Evolutionary conservation across 2,329 filamentous ascomycete genomes (phyloP).

Genomic region (Fusarium sp.): DNA sequence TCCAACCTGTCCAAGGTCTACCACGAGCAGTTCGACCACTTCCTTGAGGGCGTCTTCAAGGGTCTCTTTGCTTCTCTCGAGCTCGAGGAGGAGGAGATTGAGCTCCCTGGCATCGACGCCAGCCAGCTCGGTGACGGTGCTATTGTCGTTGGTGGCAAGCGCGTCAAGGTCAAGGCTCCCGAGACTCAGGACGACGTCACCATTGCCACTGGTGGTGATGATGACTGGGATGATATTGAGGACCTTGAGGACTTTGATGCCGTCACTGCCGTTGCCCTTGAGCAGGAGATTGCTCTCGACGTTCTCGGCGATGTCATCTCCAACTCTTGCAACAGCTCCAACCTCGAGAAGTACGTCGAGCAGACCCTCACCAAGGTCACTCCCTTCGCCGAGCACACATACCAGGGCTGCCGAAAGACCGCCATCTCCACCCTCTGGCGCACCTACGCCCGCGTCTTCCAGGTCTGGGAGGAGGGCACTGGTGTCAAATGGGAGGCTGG

Average conservation of each 20-base stretch:
- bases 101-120: conserved; percentile 71
- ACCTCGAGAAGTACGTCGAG: conserved; percentile 84
- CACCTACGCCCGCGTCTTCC: conserved; percentile 90
- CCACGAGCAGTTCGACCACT: conserved; percentile 83
- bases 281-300: conserved; percentile 98
- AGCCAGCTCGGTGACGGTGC: conserved; percentile 78
- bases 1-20: conserved; percentile 95
- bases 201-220: conserved; percentile 67
- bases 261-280: conserved; percentile 89
- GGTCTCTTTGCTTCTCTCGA: conserved; percentile 87
- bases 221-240: conserved; percentile 72
- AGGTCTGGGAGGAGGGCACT: conserved; percentile 80
- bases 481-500: conserved; percentile 91
- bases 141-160: conserved; percentile 83
- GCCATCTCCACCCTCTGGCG: conserved; percentile 93
- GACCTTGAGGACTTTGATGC: conserved; percentile 87
- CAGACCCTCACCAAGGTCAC: conserved; percentile 86
- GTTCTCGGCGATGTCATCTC: conserved; percentile 93
- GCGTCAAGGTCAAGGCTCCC: conserved; percentile 78
- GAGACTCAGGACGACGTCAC: conserved; percentile 68
- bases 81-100: conserved; percentile 88
- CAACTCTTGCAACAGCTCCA: conserved; percentile 82
- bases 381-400: conserved; percentile 86
- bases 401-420: conserved; percentile 93
- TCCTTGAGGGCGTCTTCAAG: conserved; percentile 81